A percentile compares a stretch with the other conserved stretches of the same genome.
phyloP scores from a whole-genome alignment of 371 early-diverging fungal genomes.

The Rhizopus sp. region DNA sequence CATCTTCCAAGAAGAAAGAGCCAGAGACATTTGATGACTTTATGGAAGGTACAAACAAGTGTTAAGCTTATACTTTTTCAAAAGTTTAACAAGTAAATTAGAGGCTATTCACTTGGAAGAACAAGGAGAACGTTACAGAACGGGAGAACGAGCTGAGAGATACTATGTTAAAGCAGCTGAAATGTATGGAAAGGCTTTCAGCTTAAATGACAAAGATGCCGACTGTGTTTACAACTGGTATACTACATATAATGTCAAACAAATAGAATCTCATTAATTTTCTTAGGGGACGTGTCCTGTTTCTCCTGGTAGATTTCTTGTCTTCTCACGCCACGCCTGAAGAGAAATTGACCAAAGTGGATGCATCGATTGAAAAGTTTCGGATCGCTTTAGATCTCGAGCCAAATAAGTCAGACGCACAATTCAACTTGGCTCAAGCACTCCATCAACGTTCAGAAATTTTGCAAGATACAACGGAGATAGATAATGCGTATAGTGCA shows the following conservation, averaged over 20 bases:
- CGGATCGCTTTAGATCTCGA: constrained; percentile 53
- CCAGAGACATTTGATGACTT: constrained; percentile 50
- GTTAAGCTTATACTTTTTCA: neutral
- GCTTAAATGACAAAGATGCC: constrained; percentile 55
- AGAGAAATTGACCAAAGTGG: constrained; percentile 52
- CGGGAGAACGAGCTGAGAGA: constrained; percentile 66
- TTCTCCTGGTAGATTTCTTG: constrained; percentile 62
- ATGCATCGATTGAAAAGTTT: constrained; percentile 59
- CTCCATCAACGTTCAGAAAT: constrained; percentile 64
- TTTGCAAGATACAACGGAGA: constrained; percentile 58
- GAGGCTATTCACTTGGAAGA: constrained; percentile 69
- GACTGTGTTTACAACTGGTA: constrained; percentile 73
- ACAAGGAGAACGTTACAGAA: constrained; percentile 70
- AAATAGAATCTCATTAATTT: neutral
- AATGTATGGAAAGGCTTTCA: constrained; percentile 64
- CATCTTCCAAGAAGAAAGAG: constrained; percentile 32
- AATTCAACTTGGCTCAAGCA: constrained; percentile 75
- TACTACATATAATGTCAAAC: neutral
- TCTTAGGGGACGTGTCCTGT: constrained; percentile 64
- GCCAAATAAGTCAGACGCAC: constrained; percentile 59
- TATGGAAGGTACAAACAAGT: constrained; percentile 36
- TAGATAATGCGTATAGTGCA: constrained; percentile 48
- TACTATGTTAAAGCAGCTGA: constrained; percentile 68
- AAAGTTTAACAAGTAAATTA: constrained; percentile 13
- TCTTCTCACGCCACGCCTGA: constrained; percentile 47